Percentiles rank a stretch among this genome's conserved stretches.
These are phyloP conservation scores for Xylaria sp. DNA, from an alignment of 2,329 filamentous ascomycete species.

Conservation along the genomic window DNA sequence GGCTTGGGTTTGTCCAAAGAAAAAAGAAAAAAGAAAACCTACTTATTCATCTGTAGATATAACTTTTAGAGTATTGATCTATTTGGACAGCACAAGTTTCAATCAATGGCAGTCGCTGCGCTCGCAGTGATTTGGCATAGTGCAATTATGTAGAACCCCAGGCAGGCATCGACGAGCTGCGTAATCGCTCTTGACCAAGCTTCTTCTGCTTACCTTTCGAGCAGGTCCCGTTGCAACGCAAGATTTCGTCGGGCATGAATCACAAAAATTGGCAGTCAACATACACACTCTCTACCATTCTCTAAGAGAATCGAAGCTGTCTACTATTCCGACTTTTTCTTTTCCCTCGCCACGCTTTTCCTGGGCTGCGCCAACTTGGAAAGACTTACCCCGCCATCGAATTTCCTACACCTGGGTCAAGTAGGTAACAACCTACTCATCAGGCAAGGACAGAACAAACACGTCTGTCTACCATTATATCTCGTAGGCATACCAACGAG, in stretches of 20 bases:
- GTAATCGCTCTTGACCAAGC: constrained; percentile 7
- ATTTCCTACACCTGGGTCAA: not conserved
- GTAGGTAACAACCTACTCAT: not conserved
- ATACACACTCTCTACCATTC: not conserved
- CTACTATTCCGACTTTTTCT: not conserved
- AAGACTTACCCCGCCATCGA: not conserved
- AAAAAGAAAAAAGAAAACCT: no score
- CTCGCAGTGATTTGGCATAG: constrained; percentile 2
- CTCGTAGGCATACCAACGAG: not conserved
- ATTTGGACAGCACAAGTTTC: not conserved
- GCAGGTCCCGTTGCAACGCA: not conserved
- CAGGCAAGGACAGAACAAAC: not conserved
- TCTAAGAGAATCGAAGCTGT: not conserved
- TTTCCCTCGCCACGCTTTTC: not conserved
- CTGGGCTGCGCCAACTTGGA: not conserved
- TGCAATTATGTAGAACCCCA: constrained; percentile 1
- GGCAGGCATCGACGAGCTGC: constrained; percentile 10
- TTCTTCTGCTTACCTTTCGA: not conserved
- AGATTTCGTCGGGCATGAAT: not conserved
- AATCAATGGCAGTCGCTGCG: no score
- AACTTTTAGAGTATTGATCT: not conserved
- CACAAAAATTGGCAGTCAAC: no score
- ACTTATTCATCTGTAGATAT: constrained; percentile 7
- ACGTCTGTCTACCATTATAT: not conserved
- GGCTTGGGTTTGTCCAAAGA: constrained; percentile 6